phyloP scores from a whole-genome alignment of 129 eudicot genomes.

The Calendula officinalis region DNA sequence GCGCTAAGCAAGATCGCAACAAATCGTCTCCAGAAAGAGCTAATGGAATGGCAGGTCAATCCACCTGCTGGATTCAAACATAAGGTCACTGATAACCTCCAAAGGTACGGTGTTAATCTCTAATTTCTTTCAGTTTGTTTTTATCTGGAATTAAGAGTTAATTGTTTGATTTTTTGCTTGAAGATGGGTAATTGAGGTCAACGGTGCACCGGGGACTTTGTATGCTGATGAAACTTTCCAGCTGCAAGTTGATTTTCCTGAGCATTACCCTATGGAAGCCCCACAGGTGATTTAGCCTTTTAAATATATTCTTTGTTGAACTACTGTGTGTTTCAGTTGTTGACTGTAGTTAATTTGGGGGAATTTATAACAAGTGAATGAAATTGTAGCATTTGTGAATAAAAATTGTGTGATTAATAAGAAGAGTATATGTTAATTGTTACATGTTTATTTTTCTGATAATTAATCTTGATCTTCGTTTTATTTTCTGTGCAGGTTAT shows the following conservation, averaged over 20 bases:
- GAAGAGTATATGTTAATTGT: no score
- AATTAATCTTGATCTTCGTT: not conserved
- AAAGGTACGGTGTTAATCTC: conserved; percentile 38
- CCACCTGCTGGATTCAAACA: conserved; percentile 82
- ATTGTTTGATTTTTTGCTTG: not conserved
- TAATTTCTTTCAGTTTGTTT: no score
- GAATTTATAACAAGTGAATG: not conserved
- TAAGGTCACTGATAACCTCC: conserved; percentile 83
- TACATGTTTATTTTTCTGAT: no score
- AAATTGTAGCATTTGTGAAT: conserved; percentile 3
- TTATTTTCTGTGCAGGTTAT: conserved; percentile 56
- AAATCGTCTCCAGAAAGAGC: conserved; percentile 82
- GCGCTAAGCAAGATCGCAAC: conserved; percentile 77
- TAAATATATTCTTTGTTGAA: not conserved
- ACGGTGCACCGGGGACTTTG: conserved; percentile 78
- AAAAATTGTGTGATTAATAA: not conserved
- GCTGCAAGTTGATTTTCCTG: conserved; percentile 92
- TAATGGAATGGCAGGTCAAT: conserved; percentile 78
- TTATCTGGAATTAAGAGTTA: not conserved
- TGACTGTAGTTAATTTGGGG: not conserved
- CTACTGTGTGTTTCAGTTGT: not conserved
- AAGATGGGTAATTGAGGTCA: conserved; percentile 89
- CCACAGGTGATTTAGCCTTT: conserved; percentile 51
- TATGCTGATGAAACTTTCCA: conserved; percentile 68
- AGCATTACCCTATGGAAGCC: conserved; percentile 93